Conservation (phyloP, 805 yeast species). For the Yarrowia sp. region DNA sequence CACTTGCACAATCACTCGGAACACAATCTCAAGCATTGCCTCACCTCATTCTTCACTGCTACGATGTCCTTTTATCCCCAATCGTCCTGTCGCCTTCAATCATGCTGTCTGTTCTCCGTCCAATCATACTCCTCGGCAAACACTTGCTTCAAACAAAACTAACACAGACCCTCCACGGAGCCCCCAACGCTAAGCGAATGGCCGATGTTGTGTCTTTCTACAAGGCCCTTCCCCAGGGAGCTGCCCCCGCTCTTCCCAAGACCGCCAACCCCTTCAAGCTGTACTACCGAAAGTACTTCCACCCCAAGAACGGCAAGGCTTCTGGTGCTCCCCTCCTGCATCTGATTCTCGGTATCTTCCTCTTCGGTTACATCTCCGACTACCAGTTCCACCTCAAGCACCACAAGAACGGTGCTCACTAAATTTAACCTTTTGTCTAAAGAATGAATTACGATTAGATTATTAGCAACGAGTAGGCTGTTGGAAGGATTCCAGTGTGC, state of each 20-base stretch:
- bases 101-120: too few relatives aligned
- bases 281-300: conserved; percentile 83
- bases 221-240: conserved; percentile 93
- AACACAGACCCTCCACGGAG: conserved; percentile 78
- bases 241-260: conserved; percentile 56
- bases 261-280: conserved; percentile 50
- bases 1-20: too few relatives aligned
- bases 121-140: too few relatives aligned
- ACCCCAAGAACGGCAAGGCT: conserved; percentile 64
- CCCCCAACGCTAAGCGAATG: conserved; percentile 97
- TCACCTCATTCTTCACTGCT: too few relatives aligned
- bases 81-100: too few relatives aligned
- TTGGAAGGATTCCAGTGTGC: not conserved
- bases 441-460: conserved; percentile 25
- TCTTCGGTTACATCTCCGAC: conserved; percentile 86
- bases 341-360: conserved; percentile 62
- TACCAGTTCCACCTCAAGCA: conserved; percentile 75
- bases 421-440: conserved; percentile 12
- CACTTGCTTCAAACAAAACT: too few relatives aligned
- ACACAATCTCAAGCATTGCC: too few relatives aligned
- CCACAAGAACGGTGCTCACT: conserved; percentile 29
- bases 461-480: not conserved
- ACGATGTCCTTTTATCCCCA: too few relatives aligned
- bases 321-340: conserved; percentile 74
- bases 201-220: conserved; percentile 92